These are phyloP conservation scores for Trichoderma parareesei DNA, from an alignment of 495 filamentous ascomycete species.

Conservation along the genomic window DNA sequence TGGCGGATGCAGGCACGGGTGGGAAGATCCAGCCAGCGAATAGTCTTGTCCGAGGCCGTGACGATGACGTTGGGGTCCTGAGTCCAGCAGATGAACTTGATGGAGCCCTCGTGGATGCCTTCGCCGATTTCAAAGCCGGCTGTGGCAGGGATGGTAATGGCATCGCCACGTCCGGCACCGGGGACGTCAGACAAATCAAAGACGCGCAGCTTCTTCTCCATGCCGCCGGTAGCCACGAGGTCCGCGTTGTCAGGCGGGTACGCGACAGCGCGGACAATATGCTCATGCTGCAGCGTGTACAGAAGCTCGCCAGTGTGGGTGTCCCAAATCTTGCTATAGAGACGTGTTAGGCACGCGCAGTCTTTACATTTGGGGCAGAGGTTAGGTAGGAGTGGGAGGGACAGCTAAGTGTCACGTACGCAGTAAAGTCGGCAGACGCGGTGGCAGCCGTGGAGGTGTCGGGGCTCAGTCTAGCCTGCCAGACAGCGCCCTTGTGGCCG, in stretches of 20 bases:
- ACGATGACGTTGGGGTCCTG: conserved; percentile 77
- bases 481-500: conserved; percentile 95
- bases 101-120: conserved; percentile 72
- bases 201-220: conserved; percentile 92
- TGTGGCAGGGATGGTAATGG: conserved; percentile 36
- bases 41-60: conserved; percentile 81
- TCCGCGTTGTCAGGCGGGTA: conserved; percentile 75
- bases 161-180: conserved; percentile 19
- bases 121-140: conserved; percentile 77
- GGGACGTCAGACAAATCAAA: conserved; percentile 66
- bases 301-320: conserved; percentile 88
- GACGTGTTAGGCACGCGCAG: conserved; percentile 12
- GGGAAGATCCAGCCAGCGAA: conserved; percentile 92
- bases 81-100: conserved; percentile 93
- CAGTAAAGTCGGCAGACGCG: conserved; percentile 91
- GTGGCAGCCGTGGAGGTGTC: conserved; percentile 86
- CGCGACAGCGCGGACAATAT: conserved; percentile 89
- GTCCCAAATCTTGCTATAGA: conserved; percentile 82
- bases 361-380: neutral
- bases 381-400: neutral
- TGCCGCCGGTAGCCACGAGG: conserved; percentile 80
- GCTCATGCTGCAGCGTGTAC: conserved; percentile 78
- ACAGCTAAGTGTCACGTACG: conserved; percentile 43
- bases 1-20: conserved; percentile 61
- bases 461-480: conserved; percentile 83